Evolutionary conservation across 176 grass and related monocot species (phyloP).

Genomic region (Hordeum marinum): DNA sequence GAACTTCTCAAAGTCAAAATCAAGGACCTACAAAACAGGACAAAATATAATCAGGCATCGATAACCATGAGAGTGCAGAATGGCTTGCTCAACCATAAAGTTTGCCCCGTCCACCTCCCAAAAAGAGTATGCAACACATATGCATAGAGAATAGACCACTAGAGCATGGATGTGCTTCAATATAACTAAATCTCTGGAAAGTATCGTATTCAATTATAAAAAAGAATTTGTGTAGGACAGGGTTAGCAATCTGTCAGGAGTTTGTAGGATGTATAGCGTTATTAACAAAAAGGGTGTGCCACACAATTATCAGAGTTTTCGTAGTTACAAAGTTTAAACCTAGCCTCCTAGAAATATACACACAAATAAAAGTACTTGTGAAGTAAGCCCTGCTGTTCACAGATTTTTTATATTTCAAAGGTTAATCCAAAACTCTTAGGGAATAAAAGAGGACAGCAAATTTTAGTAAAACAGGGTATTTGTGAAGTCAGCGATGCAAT

Average conservation of each 20-base stretch:
- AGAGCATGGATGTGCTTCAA: neutral
- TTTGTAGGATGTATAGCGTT: neutral
- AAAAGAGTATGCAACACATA: neutral
- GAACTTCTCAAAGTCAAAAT: conserved; percentile 99
- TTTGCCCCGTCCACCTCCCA: neutral
- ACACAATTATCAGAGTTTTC: neutral
- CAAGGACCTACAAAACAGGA: conserved; percentile 68
- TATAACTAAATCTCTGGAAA: neutral
- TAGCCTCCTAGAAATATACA: neutral
- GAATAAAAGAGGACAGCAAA: neutral
- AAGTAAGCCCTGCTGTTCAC: neutral
- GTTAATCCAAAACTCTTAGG: neutral
- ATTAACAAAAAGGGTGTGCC: neutral
- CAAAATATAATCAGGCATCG: neutral
- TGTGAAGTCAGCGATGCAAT: neutral
- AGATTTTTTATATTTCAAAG: too few relatives aligned
- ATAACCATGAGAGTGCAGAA: neutral
- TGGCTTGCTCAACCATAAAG: neutral
- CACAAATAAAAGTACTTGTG: neutral
- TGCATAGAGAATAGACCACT: neutral
- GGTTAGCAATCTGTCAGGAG: neutral
- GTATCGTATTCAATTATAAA: neutral
- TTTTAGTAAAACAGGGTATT: neutral
- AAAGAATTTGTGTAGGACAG: neutral
- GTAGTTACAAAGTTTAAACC: neutral